Conservation (phyloP, 768 basidiomycete genomes). For the Psilocybe azurescens region DNA sequence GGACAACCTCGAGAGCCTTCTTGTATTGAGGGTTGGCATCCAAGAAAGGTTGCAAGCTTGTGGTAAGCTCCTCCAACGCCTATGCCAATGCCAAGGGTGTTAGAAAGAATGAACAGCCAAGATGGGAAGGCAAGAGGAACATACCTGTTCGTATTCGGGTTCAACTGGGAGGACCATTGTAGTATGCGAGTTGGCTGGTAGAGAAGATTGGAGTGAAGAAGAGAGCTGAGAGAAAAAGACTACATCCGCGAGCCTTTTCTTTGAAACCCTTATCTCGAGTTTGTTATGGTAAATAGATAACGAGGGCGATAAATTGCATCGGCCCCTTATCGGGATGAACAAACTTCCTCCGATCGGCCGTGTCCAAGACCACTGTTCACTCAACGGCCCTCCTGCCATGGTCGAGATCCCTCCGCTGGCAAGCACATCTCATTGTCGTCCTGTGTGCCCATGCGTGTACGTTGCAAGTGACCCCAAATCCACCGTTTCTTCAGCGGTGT, state of each 20-base stretch:
- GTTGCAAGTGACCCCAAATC: neutral
- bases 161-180: constrained; percentile 54
- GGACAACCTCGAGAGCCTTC: constrained; percentile 68
- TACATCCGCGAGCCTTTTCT: constrained; percentile 19
- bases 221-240: constrained; percentile 8
- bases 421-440: neutral
- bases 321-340: constrained; percentile 24
- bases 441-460: neutral
- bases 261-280: constrained; percentile 30
- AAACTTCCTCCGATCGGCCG: constrained; percentile 26
- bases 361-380: neutral
- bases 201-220: constrained; percentile 4
- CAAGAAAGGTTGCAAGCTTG: constrained; percentile 69
- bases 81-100: constrained; percentile 25
- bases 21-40: constrained; percentile 69
- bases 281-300: constrained; percentile 21
- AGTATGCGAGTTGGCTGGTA: neutral
- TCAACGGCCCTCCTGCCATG: neutral
- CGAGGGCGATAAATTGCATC: constrained; percentile 10
- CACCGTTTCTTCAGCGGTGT: neutral
- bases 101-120: neutral
- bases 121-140: constrained; percentile 1
- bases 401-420: neutral
- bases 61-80: constrained; percentile 70
- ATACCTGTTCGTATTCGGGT: constrained; percentile 75